Evolutionary conservation across 2,329 filamentous ascomycete genomes (phyloP), one percentile per base, ranked within the genome.

Genomic region (Claviceps sp.): DNA sequence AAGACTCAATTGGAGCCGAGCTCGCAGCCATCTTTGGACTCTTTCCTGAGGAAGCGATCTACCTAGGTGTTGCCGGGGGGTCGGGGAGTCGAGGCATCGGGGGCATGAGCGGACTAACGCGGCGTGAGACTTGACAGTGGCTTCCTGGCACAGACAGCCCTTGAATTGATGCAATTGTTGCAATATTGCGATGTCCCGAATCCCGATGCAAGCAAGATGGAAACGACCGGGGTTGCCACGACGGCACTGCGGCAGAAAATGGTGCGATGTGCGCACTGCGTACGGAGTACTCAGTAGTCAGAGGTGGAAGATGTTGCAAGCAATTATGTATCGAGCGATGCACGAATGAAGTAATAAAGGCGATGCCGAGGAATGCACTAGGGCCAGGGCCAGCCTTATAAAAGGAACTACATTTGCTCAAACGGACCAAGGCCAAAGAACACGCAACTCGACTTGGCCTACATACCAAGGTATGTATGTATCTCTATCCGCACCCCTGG

Each of bases 21-120:
- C 4, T 30, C 19, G 24, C 14, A 26, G 39, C 24, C n/a, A 39
- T 41, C 14, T 51, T 51, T 37, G 34, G 24, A 48, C 37, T 37
- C 38, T 48, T 19, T 17, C 17, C 26, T 30, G 26, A 30, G 8
- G 16, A 34, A 30, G 17, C 38, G n/a, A 26, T 44, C 8, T 19
- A 19, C 19, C 19, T 37, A 30, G 16, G 39, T n/a, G 38, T 52
- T 24, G 39, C 19, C 30, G 26, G 45, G 26, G 45, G 37, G 45
- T 47, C 30, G n/a, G 45, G 30, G 8, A 38, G 26, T 47, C 13
- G 7, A 24, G 26, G 17, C 40, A 42, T 43, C 41, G 16, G 45
- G 39, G 38, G 44, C 30, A 41, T 47, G 39, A 38, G 38, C 45
- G 50, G 26, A 52, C 50, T 52, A 48, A 48, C 45, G 40, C 44